Conservation (phyloP, 441 rosid genomes). For the Capsella rubella region DNA sequence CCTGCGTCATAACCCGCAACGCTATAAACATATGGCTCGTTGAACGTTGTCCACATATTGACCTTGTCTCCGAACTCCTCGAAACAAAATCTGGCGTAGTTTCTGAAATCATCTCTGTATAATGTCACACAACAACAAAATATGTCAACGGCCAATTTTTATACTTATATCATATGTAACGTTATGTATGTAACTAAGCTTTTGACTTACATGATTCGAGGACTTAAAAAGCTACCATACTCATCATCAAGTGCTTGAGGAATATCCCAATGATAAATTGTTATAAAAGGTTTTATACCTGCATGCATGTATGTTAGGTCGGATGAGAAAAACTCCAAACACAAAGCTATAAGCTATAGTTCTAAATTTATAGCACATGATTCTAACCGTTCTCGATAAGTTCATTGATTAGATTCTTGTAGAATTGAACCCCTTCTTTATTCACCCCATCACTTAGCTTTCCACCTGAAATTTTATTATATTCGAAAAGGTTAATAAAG, state of each 20-base stretch:
- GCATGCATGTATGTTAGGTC: conserved; percentile 17
- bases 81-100: neutral
- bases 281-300: conserved; percentile 53
- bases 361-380: neutral
- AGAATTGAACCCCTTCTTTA: conserved; percentile 37
- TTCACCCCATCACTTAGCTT: neutral
- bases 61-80: neutral
- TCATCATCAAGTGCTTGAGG: conserved; percentile 55
- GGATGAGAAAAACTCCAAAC: neutral
- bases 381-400: conserved; percentile 45
- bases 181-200: neutral
- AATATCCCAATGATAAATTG: conserved; percentile 58
- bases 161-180: neutral
- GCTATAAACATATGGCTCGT: neutral
- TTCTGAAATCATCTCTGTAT: neutral
- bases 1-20: neutral
- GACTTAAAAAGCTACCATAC: conserved; percentile 55
- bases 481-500: too few relatives aligned
- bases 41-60: neutral
- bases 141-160: neutral
- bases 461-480: neutral
- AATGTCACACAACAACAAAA: neutral
- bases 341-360: too few relatives aligned
- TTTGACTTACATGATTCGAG: conserved; percentile 6
- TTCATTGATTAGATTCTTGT: conserved; percentile 45